A percentile compares a stretch with the other conserved stretches of the same genome.
Evolutionary conservation across 495 filamentous ascomycete species (phyloP).

Genomic region (Aspergillus ostianus): DNA sequence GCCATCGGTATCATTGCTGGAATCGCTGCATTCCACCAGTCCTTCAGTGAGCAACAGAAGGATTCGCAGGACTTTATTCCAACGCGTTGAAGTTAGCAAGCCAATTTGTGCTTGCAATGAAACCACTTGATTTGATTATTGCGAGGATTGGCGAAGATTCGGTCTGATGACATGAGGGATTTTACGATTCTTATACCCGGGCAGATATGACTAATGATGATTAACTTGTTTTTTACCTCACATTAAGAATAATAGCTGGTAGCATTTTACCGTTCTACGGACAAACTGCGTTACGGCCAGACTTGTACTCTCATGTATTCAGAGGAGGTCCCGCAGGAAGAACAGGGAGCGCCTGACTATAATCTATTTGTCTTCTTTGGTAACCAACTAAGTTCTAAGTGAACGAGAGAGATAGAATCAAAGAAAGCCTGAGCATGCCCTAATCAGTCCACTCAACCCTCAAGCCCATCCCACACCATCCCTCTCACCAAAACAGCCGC

Average conservation of each 20-base stretch:
- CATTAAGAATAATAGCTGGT: too few relatives aligned
- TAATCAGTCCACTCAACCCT: not conserved
- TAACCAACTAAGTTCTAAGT: too few relatives aligned
- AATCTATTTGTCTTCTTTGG: too few relatives aligned
- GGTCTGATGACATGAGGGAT: not conserved
- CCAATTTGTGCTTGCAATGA: not conserved
- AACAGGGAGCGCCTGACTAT: too few relatives aligned
- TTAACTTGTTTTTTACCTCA: not conserved
- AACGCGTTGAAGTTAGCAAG: constrained; percentile 26
- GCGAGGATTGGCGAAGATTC: not conserved
- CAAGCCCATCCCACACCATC: constrained; percentile 31
- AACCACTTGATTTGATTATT: not conserved
- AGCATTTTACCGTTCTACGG: too few relatives aligned
- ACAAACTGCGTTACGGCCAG: too few relatives aligned
- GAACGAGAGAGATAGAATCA: too few relatives aligned
- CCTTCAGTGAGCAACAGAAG: constrained; percentile 62
- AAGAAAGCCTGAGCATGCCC: not conserved
- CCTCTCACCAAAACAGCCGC: constrained; percentile 18
- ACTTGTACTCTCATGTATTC: too few relatives aligned
- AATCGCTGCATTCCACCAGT: constrained; percentile 72
- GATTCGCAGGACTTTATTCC: constrained; percentile 68
- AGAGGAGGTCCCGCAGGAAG: too few relatives aligned
- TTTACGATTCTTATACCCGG: not conserved
- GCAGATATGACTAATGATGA: not conserved
- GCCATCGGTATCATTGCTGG: constrained; percentile 67